Conservation (phyloP, 1,284 basidiomycete genomes). For the Microbotryum lychnidis-dioicae region DNA sequence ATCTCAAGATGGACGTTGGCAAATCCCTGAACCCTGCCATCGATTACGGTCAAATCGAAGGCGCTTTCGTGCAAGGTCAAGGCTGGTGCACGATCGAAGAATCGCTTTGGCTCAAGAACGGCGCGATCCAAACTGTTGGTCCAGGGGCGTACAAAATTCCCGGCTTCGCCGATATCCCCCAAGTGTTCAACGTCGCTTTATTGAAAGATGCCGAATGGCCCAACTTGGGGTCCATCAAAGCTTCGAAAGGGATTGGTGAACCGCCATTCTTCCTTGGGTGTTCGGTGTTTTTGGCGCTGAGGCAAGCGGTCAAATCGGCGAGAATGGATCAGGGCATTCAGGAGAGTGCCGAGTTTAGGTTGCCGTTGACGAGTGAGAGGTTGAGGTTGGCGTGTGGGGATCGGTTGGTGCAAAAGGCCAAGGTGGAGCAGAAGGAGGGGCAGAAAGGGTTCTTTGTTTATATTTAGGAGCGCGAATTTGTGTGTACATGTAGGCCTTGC, state of each 20-base stretch:
- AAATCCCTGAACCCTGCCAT: slow-evolving; percentile 40
- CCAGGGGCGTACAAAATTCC: slow-evolving; percentile 41
- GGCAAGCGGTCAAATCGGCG: slow-evolving; percentile 37
- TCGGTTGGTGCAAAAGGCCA: slow-evolving; percentile 29
- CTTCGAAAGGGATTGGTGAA: slow-evolving; percentile 30
- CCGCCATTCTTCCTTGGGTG: slow-evolving; percentile 41
- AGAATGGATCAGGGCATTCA: slow-evolving; percentile 32
- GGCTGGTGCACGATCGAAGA: slow-evolving; percentile 40
- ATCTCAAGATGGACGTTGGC: slow-evolving; percentile 38
- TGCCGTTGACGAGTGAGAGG: slow-evolving; percentile 40
- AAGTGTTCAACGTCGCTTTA: slow-evolving; percentile 37
- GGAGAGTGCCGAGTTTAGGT: slow-evolving; percentile 33
- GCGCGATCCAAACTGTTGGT: slow-evolving; percentile 38
- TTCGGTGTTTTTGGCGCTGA: slow-evolving; percentile 38
- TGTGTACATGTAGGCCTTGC: background rate
- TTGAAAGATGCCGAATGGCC: slow-evolving; percentile 36
- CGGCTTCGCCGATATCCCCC: slow-evolving; percentile 39
- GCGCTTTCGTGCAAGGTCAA: slow-evolving; percentile 26
- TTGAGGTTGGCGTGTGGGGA: slow-evolving; percentile 39
- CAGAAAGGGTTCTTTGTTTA: slow-evolving; percentile 39
- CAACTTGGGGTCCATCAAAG: slow-evolving; percentile 35
- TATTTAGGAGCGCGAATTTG: slow-evolving; percentile 21
- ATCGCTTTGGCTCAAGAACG: slow-evolving; percentile 37
- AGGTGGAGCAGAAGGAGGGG: slow-evolving; percentile 34
- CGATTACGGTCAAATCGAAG: slow-evolving; percentile 41